Evolutionary conservation across 441 rosid genomes (phyloP).

Genomic region (Manihot esculenta): DNA sequence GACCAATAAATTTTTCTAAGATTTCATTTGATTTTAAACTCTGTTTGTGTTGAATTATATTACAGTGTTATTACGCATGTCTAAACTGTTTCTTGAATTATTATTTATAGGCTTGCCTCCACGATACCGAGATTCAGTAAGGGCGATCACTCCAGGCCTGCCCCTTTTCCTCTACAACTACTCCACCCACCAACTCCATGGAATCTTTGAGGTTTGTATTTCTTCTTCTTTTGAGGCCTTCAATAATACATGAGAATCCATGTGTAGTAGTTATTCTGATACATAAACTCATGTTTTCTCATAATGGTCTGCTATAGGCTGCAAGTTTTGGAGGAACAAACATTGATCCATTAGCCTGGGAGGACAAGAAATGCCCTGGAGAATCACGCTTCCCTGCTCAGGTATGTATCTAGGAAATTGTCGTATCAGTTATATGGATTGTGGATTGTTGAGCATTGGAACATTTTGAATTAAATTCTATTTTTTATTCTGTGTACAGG

Average conservation of each 20-base stretch:
- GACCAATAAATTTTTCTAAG: too few relatives aligned
- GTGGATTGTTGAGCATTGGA: too few relatives aligned
- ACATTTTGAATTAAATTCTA: not conserved
- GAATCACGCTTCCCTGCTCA: conserved; percentile 99
- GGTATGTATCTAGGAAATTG: conserved; percentile 31
- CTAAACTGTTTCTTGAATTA: not conserved
- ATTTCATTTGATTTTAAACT: too few relatives aligned
- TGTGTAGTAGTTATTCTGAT: not conserved
- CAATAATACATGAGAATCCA: too few relatives aligned
- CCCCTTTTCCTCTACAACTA: conserved; percentile 98
- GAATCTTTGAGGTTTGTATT: conserved; percentile 69
- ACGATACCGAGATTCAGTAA: conserved; percentile 92
- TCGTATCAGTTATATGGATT: not conserved
- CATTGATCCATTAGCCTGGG: conserved; percentile 90
- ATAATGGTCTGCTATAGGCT: conserved; percentile 46
- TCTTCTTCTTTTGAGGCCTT: not conserved
- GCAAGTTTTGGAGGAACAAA: conserved; percentile 93
- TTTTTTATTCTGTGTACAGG: conserved; percentile 33
- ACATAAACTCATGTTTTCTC: not conserved
- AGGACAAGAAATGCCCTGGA: conserved; percentile 89
- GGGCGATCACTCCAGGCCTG: conserved; percentile 95
- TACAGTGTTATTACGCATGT: not conserved
- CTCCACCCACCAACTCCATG: conserved; percentile 98
- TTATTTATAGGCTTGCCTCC: conserved; percentile 74
- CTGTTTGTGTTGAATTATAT: too few relatives aligned